Evolutionary conservation across 768 basidiomycete species (phyloP).

Genomic region (Leucocoprinus birnbaumii): DNA sequence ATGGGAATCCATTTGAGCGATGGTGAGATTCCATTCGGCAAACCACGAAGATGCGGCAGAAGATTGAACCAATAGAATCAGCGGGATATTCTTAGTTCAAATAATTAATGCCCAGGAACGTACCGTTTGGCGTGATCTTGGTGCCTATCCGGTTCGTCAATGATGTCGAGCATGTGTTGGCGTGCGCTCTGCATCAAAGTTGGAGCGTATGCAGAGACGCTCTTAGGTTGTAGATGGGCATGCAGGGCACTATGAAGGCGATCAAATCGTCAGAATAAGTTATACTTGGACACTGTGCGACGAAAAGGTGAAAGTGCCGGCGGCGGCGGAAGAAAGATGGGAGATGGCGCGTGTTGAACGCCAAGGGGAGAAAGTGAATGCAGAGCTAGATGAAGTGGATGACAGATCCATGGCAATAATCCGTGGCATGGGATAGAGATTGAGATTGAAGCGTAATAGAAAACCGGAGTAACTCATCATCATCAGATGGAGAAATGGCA

Average conservation of each 20-base stretch:
- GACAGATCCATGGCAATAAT: not conserved
- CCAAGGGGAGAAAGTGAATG: no score
- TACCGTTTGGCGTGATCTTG: slow-evolving; percentile 53
- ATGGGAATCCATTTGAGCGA: not conserved
- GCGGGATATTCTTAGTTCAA: not conserved
- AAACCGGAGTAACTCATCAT: not conserved
- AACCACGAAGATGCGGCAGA: not conserved
- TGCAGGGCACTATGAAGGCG: slow-evolving; percentile 47
- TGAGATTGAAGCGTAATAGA: no score
- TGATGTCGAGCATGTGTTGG: slow-evolving; percentile 41
- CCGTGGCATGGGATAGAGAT: not conserved
- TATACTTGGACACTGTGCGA: no score
- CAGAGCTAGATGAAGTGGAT: not conserved
- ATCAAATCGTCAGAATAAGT: not conserved
- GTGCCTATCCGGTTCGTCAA: slow-evolving; percentile 40
- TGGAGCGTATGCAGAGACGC: slow-evolving; percentile 43
- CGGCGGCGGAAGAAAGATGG: not conserved
- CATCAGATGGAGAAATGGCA: not conserved
- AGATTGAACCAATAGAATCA: not conserved
- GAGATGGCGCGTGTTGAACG: no score
- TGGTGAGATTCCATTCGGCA: not conserved
- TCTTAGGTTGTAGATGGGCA: slow-evolving; percentile 55
- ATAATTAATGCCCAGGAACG: not conserved
- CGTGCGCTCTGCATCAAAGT: slow-evolving; percentile 44
- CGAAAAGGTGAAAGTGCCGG: not conserved